Evolutionary conservation across 768 basidiomycete species (phyloP), one percentile per base, ranked within the genome.

Genomic region (Boletus reticulatus): DNA sequence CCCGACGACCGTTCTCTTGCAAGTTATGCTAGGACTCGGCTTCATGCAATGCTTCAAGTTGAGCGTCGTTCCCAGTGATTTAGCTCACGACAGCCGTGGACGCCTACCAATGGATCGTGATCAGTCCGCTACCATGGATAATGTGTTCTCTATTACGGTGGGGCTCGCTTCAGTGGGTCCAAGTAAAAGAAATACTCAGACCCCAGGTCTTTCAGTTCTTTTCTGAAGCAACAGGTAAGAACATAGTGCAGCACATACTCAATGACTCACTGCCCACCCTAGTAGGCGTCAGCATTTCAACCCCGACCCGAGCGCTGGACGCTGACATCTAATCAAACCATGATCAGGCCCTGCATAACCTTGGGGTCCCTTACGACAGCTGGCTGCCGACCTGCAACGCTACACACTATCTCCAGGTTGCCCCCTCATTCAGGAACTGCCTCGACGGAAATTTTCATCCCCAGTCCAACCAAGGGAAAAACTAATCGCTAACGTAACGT

Each of bases 401-500:
- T 48, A 41, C 55, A 56, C 50, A 57, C 60, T 65, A 67, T 67
- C 63, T 62, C 53, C 55, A 65, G 27, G 34, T 50, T 50, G 17
- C 24, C 58, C 60, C 45, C 54, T 59, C 41, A 44, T 59, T 55
- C 51, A 50, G 50, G 57, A 63, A 55, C 45, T 57, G 19, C 48
- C 50, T 55, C 48, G 48, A 58, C 39, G 55, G 56, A 52, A 57
- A 66, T 60, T 47, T 47, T 56, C 47, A n/a, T 55, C 12, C 34
- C 45, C 38, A 43, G 45, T 48, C 22, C 53, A 50, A 53, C 34
- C 44, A 36, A 42, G 43, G 43, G 51, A 64, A 58, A 58, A 52
- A 53, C 43, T 41, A 42, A 48, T 49, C 7, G 52, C 56, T 68
- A 58, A 67, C 65, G 65, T 68, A 67, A 67, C 58, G 56, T 65